Evolutionary conservation across 768 basidiomycete genomes (phyloP).

Genomic region (Clitopilus hobsonii): DNA sequence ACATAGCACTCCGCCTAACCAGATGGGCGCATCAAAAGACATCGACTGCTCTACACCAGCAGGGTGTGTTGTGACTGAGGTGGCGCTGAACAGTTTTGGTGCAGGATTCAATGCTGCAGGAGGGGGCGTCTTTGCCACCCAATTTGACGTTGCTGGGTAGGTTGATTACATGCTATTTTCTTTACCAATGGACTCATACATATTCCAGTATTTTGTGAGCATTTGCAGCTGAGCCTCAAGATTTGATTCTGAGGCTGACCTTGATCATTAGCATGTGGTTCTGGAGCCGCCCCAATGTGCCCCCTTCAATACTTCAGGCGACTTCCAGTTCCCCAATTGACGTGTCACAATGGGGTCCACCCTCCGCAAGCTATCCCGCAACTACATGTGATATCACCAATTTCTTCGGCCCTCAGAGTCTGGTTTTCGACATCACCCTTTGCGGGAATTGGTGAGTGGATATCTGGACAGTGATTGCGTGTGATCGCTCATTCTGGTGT

Average conservation of each 20-base stretch:
- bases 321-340: conserved; percentile 27
- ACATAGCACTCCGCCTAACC: conserved; percentile 27
- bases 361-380: conserved; percentile 34
- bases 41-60: conserved; percentile 52
- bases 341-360: conserved; percentile 37
- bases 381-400: conserved; percentile 34
- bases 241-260: neutral
- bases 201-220: neutral
- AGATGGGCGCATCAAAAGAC: conserved; percentile 48
- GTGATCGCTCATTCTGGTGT: neutral
- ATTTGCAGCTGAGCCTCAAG: neutral
- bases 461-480: neutral
- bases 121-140: conserved; percentile 75
- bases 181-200: neutral
- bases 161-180: neutral
- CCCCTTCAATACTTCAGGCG: conserved; percentile 25
- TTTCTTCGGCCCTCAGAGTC: conserved; percentile 40
- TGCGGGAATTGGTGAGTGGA: conserved; percentile 38
- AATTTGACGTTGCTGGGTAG: conserved; percentile 50
- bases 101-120: conserved; percentile 60
- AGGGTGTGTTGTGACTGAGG: conserved; percentile 66
- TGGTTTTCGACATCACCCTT: conserved; percentile 51
- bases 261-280: conserved; percentile 35
- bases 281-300: conserved; percentile 37
- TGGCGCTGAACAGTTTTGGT: conserved; percentile 58